phyloP scores from a whole-genome alignment of 116 monocot species.

The Cymodocea nodosa region DNA sequence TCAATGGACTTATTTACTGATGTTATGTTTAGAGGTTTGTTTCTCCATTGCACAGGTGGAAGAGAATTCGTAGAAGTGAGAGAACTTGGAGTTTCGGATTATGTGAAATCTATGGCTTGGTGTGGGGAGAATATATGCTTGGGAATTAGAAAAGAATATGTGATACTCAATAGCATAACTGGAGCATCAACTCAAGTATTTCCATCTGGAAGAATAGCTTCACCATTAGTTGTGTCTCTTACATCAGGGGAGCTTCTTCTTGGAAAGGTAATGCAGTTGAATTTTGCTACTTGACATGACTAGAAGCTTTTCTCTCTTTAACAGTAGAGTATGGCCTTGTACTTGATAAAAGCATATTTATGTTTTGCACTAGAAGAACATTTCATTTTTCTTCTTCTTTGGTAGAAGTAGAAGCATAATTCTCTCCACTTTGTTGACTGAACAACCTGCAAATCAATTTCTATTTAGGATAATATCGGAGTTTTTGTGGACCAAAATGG shows the following conservation, averaged over 20 bases:
- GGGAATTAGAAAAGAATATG: slow-evolving; percentile 80
- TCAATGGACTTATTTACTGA: neutral
- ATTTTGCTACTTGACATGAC: neutral
- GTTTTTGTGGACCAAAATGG: slow-evolving; percentile 99
- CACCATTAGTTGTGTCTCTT: slow-evolving; percentile 81
- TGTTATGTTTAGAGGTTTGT: neutral
- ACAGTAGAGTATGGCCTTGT: neutral
- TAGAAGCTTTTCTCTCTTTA: neutral
- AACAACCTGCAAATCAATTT: neutral
- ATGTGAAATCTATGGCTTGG: slow-evolving; percentile 93
- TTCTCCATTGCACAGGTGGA: slow-evolving; percentile 41
- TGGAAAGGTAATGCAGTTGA: slow-evolving; percentile 55
- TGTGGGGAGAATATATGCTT: slow-evolving; percentile 98
- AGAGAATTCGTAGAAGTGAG: slow-evolving; percentile 95
- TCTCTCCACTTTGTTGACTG: too few relatives aligned
- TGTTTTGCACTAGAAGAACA: neutral
- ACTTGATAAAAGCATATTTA: neutral
- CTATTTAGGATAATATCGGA: slow-evolving; percentile 80
- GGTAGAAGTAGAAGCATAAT: neutral
- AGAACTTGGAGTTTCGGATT: slow-evolving; percentile 81
- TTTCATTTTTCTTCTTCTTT: slow-evolving; percentile 4
- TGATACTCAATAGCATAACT: slow-evolving; percentile 80
- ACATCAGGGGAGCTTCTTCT: slow-evolving; percentile 77
- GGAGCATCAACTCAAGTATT: slow-evolving; percentile 77
- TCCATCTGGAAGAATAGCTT: slow-evolving; percentile 74